Base-by-base conservation (phyloP, 192 early-diverging fungal genomes). In the Podila horticola region DNA sequence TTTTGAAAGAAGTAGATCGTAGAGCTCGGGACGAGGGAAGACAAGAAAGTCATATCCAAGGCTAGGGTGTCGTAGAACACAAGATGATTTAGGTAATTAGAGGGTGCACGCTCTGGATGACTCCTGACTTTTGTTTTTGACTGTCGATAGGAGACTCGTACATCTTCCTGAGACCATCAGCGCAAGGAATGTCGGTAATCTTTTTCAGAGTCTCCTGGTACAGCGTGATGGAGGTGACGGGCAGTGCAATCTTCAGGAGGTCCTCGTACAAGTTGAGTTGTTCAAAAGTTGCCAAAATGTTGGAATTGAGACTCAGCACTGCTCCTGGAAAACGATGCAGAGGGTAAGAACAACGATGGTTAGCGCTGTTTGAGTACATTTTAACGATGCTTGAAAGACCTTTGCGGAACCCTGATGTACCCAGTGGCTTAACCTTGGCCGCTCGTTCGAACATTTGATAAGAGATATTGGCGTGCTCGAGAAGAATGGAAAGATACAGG, bases 171-270 rank as follows among this genome's bases (percentile, higher is more conserved):
- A n/a, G 28, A 9, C 30, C 34, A 20, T 62, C 61, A 36, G 31
- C 36, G 34, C 31, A 30, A 3, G 31, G 8, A 30, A 62, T 10
- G 33, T 7, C 60, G 60, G 31, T 30, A 17, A 62, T 30, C 36
- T 62, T 30, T 9, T 62, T 62, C 33, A 62, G n/a, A n/a, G n/a
- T 34, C 36, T 62, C 60, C 4, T 34, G 12, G 33, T 62, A 62
- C 26, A 62, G 8, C 15, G n/a, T 62, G 13, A 30, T 62, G 12
- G 60, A 34, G 17, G 36, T 30, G 31, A 62, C 36, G 31, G 60
- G 33, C 33, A 34, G 31, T 20, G 60, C 31, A n/a, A 62, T 62
- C 29, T 20, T 62, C 36, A 34, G 29, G 2, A 62, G 29, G 9
- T 62, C 60, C 33, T 62, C 60, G 11, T 34, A 4, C 19, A 62